Conservation (phyloP, 805 yeast genomes). For the Jamesozyma rosinii region DNA sequence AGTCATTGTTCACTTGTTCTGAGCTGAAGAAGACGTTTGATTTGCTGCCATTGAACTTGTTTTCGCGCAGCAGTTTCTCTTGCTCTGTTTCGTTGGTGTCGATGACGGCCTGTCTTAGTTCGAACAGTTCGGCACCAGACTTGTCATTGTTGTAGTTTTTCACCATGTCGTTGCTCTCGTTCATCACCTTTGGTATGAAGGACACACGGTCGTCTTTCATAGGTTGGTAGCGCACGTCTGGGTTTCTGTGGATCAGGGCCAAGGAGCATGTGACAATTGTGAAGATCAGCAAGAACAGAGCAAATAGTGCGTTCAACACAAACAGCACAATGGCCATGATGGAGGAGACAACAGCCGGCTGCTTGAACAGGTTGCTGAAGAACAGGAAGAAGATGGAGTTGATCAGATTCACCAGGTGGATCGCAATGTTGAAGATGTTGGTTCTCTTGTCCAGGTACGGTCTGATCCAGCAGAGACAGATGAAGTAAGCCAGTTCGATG, state of each 20-base stretch:
- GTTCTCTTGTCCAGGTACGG: constrained; percentile 95
- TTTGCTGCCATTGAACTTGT: constrained; percentile 7
- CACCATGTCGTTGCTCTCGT: constrained; percentile 15
- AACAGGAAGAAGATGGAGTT: constrained; percentile 83
- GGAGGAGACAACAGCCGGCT: constrained; percentile 82
- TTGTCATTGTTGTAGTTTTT: constrained; percentile 17
- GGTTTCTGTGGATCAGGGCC: constrained; percentile 80
- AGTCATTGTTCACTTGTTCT: neutral
- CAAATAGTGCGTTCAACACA: constrained; percentile 80
- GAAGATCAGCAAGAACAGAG: constrained; percentile 70
- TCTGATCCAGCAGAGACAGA: constrained; percentile 55
- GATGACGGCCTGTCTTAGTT: constrained; percentile 31
- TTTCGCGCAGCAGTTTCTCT: constrained; percentile 20
- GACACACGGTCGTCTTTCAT: constrained; percentile 94
- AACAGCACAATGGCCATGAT: constrained; percentile 87
- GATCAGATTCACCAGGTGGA: constrained; percentile 67
- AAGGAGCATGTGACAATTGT: constrained; percentile 80
- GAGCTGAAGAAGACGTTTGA: neutral
- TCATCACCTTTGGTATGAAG: constrained; percentile 67
- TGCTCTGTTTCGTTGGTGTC: constrained; percentile 29
- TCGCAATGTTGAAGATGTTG: constrained; percentile 82
- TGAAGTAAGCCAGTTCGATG: constrained; percentile 64
- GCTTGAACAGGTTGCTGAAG: constrained; percentile 74
- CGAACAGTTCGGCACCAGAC: constrained; percentile 28
- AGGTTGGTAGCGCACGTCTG: constrained; percentile 92